Evolutionary conservation across 1,284 basidiomycete genomes (phyloP).

Genomic region (Trametes hirsuta): DNA sequence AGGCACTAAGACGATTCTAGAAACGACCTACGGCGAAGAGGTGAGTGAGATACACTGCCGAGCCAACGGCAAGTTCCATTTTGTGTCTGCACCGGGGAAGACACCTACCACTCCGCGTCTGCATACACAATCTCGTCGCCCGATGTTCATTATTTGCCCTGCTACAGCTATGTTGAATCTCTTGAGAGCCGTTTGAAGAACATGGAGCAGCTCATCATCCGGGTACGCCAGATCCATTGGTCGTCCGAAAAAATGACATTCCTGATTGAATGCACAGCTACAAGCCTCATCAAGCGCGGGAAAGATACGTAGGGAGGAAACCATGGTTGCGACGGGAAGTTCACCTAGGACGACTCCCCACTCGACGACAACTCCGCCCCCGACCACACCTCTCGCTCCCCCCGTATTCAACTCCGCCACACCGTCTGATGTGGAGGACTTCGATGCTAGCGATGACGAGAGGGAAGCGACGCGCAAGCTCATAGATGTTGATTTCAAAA

Average conservation of each 20-base stretch:
- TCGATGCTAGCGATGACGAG: slow-evolving; percentile 12
- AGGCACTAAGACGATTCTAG: slow-evolving; percentile 35
- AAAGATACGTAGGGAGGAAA: slow-evolving; percentile 21
- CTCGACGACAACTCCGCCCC: not conserved
- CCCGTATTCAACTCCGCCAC: slow-evolving; percentile 13
- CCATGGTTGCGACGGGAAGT: not conserved
- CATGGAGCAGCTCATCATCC: slow-evolving; percentile 67
- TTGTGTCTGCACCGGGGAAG: not conserved
- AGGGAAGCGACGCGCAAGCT: slow-evolving; percentile 6
- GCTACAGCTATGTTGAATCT: slow-evolving; percentile 65
- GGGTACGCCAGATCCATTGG: slow-evolving; percentile 41
- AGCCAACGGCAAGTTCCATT: not conserved
- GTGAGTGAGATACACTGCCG: slow-evolving; percentile 39
- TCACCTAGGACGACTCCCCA: not conserved
- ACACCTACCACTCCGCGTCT: too few relatives aligned
- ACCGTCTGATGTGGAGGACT: not conserved
- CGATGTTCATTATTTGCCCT: too few relatives aligned
- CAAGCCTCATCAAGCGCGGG: slow-evolving; percentile 51
- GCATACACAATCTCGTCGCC: too few relatives aligned
- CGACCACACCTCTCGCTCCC: slow-evolving; percentile 2
- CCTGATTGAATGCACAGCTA: slow-evolving; percentile 38
- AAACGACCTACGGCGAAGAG: slow-evolving; percentile 86
- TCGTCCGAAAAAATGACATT: not conserved
- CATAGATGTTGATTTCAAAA: not conserved
- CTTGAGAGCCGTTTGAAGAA: slow-evolving; percentile 72